Evolutionary conservation across 164 flowering plant genomes (phyloP).

Genomic region (Protea cynaroides): DNA sequence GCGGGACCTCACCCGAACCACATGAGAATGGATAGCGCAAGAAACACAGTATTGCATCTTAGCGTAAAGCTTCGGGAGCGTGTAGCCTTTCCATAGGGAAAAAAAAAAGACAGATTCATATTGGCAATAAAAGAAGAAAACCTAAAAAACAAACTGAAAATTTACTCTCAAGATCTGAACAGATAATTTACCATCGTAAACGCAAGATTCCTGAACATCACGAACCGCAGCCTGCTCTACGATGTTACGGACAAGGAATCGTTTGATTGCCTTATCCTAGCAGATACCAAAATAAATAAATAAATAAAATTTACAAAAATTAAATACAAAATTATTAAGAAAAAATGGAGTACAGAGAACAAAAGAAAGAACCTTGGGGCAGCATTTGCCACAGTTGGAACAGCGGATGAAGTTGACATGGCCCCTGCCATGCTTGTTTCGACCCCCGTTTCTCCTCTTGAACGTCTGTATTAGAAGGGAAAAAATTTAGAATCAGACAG

Average conservation of each 20-base stretch:
- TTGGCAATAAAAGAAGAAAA: not conserved
- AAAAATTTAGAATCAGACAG: not conserved
- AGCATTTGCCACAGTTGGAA: slow-evolving; percentile 10
- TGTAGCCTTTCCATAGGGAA: slow-evolving; percentile 7
- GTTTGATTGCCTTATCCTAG: slow-evolving; percentile 9
- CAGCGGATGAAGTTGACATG: slow-evolving; percentile 10
- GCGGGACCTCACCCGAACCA: slow-evolving; percentile 7
- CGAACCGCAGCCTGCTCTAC: slow-evolving; percentile 10
- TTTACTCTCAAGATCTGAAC: not conserved
- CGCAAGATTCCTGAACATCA: slow-evolving; percentile 10
- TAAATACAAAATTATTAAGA: not conserved
- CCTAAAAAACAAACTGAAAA: not conserved
- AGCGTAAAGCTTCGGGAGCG: slow-evolving; percentile 21
- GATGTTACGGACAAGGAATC: slow-evolving; percentile 7
- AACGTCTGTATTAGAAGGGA: not conserved
- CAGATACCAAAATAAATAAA: not conserved
- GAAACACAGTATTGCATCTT: slow-evolving; percentile 26
- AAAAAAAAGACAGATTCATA: not conserved
- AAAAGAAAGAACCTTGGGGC: slow-evolving; percentile 1
- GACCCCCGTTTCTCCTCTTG: slow-evolving; percentile 8
- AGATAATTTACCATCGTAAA: slow-evolving; percentile 1
- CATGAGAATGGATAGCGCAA: slow-evolving; percentile 19
- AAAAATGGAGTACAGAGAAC: not conserved
- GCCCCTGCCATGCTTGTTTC: slow-evolving; percentile 10
- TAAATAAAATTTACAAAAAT: not conserved